Evolutionary conservation across 768 basidiomycete species (phyloP), one percentile per base, ranked within the genome.

Genomic region (Boletus tomentosulus): DNA sequence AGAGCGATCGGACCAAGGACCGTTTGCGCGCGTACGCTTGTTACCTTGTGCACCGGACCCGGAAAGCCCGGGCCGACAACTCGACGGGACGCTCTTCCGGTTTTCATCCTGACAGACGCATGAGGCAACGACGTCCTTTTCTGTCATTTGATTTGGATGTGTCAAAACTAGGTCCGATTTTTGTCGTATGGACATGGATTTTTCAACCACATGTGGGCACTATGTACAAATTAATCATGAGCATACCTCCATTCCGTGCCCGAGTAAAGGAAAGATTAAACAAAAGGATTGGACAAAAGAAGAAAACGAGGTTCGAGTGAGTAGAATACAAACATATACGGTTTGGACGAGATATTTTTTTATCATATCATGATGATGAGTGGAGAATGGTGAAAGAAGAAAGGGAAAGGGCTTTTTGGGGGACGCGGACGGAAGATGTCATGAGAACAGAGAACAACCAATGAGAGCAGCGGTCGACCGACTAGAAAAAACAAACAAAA

Each of bases 301-400:
- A 27, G 22, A 19, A 33, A 30, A 54, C 46, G 42, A 46, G 34
- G 57, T 65, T 59, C 62, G 34, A 41, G 46, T 34, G 50, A 48
- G 58, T 71, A 71, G 54, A 57, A 53, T 70, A 70, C 68, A 70
- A 33, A 66, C 55, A 61, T 59, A 62, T 60, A 59, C 56, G 24
- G n/a, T 47, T 47, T 19, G 53, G 47, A 45, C 50, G 33, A 45
- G 51, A 62, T 53, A 68, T 66, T 66, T 48, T 33, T 64, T 61
- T 61, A 59, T 54, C 66, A 62, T 67, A 68, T 67, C 47, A 45
- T 44, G 30, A 6, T 30, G 45, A 10, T 30, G 45, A 31, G 45
- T n/a, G n/a, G 27, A 43, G 25, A 45, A 27, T 16, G 4, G 43
- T 1, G 15, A 31, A 31, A 42, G 56, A 51, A 53, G 56, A 51